phyloP scores from a whole-genome alignment of 345 rosid species.

The Microcos paniculata region DNA sequence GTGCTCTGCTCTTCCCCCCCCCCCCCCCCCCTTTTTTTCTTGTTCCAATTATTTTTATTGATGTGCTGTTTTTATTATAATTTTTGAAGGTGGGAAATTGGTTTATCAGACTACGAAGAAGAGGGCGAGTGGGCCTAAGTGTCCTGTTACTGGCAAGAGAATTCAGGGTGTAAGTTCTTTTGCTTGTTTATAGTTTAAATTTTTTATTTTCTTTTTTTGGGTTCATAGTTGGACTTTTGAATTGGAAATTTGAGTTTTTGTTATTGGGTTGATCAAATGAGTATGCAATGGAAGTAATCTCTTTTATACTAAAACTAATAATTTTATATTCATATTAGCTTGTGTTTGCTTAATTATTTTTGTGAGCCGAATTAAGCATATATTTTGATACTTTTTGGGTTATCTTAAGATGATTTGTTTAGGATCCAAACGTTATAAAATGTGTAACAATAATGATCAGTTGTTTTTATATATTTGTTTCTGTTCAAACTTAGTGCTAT shows the following conservation, averaged over 20 bases:
- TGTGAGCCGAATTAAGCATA: not conserved
- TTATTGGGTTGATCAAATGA: not conserved
- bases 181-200: not conserved
- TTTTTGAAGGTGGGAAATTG: conserved; percentile 63
- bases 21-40: no score
- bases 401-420: not conserved
- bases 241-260: not conserved
- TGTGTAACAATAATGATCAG: not conserved
- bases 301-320: not conserved
- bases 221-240: not conserved
- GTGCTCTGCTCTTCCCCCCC: not conserved
- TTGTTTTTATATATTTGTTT: not conserved
- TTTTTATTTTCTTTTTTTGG: not conserved
- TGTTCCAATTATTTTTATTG: not conserved
- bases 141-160: conserved; percentile 74
- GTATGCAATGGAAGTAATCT: not conserved
- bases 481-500: not conserved
- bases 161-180: conserved; percentile 64
- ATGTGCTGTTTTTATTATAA: not conserved
- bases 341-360: not conserved
- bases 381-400: not conserved
- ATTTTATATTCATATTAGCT: not conserved
- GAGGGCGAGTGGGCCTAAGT: conserved; percentile 71
- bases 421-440: not conserved
- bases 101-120: conserved; percentile 73